Conservation (phyloP, 768 basidiomycete genomes). For the Crassisporium funariophilum region DNA sequence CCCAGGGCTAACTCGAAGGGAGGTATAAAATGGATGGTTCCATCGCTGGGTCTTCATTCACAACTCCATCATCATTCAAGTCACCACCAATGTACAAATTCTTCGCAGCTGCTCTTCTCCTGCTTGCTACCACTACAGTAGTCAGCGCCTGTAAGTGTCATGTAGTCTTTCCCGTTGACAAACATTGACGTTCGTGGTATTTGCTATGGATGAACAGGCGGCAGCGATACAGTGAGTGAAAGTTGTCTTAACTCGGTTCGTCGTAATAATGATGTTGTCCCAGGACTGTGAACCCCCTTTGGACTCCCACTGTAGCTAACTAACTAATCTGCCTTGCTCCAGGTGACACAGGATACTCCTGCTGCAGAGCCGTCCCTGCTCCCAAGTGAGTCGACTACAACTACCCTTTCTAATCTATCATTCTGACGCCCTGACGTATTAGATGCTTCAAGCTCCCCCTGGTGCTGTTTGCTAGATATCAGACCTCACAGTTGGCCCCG, state of each 20-base stretch:
- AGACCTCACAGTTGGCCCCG: neutral
- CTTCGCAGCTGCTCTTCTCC: conserved; percentile 1
- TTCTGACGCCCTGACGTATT: neutral
- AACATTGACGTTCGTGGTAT: too few relatives aligned
- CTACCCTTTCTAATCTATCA: neutral
- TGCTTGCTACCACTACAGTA: neutral
- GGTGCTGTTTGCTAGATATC: conserved; percentile 8
- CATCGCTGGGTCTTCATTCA: neutral
- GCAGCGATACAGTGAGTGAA: conserved; percentile 7
- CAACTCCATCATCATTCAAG: neutral
- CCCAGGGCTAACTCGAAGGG: too few relatives aligned
- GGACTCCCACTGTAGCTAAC: too few relatives aligned
- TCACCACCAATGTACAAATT: conserved; percentile 2
- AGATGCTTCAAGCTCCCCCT: conserved; percentile 10
- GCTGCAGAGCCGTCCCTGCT: conserved; percentile 11
- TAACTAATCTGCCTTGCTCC: neutral
- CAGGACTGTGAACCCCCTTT: too few relatives aligned
- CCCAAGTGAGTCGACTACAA: conserved; percentile 5
- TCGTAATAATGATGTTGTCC: too few relatives aligned
- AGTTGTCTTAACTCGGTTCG: neutral
- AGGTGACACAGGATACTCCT: conserved; percentile 9
- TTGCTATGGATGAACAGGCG: too few relatives aligned
- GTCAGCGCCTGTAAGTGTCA: conserved; percentile 6
- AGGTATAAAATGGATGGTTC: too few relatives aligned
- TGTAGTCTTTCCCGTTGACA: neutral